Conservation (phyloP, 2,329 filamentous ascomycete genomes). For the Davidsoniella australis region DNA sequence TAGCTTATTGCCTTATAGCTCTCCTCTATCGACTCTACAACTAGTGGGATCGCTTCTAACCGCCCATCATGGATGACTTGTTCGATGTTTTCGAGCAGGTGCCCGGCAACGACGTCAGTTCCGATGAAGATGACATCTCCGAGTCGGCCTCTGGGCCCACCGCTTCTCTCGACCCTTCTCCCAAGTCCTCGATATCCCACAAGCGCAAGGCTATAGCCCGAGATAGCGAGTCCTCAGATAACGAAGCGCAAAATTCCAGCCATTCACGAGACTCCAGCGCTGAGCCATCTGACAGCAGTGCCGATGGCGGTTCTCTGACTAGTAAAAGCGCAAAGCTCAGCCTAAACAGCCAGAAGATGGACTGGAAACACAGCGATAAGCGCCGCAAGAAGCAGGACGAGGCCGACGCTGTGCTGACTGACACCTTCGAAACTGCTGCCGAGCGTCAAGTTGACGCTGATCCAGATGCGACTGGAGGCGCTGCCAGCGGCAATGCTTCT, state of each 20-base stretch:
- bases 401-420: slow-evolving; percentile 63
- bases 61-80: slow-evolving; percentile 49
- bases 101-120: slow-evolving; percentile 26
- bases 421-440: slow-evolving; percentile 88
- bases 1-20: not conserved
- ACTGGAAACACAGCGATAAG: slow-evolving; percentile 30
- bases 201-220: slow-evolving; percentile 15
- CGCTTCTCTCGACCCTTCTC: not conserved
- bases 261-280: slow-evolving; percentile 16
- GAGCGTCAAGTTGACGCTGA: slow-evolving; percentile 53
- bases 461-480: slow-evolving; percentile 3
- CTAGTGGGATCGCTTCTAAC: not conserved
- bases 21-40: not conserved
- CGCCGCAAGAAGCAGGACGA: slow-evolving; percentile 45
- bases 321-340: slow-evolving; percentile 18
- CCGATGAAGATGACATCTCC: slow-evolving; percentile 24
- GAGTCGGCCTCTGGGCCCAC: not conserved
- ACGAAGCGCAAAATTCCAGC: not conserved
- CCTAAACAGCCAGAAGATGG: not conserved
- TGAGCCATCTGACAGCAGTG: slow-evolving; percentile 21
- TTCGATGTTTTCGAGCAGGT: slow-evolving; percentile 68
- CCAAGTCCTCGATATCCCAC: slow-evolving; percentile 7
- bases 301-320: slow-evolving; percentile 28
- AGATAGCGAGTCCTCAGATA: not conserved
- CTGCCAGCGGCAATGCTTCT: slow-evolving; percentile 1